Percentiles rank a stretch among this genome's conserved stretches.
These are phyloP conservation scores for Candida ascalaphidarum DNA, from an alignment of 805 yeast species.

Conservation along the genomic window DNA sequence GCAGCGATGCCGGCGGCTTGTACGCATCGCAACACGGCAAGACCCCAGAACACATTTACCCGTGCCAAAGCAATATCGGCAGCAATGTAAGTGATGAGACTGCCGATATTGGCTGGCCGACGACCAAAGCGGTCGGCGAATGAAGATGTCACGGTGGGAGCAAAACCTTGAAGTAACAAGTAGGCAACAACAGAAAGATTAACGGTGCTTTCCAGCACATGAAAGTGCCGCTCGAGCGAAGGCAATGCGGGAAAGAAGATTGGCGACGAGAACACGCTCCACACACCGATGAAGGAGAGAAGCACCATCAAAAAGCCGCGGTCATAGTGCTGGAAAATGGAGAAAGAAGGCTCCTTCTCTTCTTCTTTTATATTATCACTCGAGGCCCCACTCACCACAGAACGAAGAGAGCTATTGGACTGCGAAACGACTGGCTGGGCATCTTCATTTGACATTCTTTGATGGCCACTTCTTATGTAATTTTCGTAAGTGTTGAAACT, in stretches of 20 bases:
- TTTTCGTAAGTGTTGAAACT: not conserved
- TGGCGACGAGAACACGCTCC: constrained; percentile 68
- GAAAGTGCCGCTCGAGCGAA: constrained; percentile 44
- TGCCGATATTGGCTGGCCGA: constrained; percentile 52
- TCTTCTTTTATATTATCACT: not conserved
- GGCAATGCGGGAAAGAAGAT: constrained; percentile 76
- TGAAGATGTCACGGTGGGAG: constrained; percentile 63
- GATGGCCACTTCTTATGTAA: not conserved
- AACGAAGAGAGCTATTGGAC: not conserved
- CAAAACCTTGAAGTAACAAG: constrained; percentile 64
- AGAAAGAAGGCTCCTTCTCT: not conserved
- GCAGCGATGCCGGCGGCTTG: constrained; percentile 78
- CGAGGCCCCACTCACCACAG: not conserved
- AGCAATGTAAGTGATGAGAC: constrained; percentile 47
- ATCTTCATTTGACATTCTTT: not conserved
- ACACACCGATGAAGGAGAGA: not conserved
- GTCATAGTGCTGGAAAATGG: too few species aligned
- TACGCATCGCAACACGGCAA: constrained; percentile 62
- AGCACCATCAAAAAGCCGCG: too few species aligned
- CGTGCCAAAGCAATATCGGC: constrained; percentile 63
- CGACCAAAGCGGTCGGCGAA: constrained; percentile 68
- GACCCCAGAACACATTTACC: constrained; percentile 45
- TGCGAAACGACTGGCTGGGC: constrained; percentile 4
- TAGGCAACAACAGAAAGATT: constrained; percentile 74
- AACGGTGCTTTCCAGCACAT: constrained; percentile 46